Percentiles rank a stretch among this genome's conserved stretches.
phyloP scores from a whole-genome alignment of 345 rosid genomes.

The rapeseed (Brassica napus) region Da-Ae NC_063437.1:12374501-12375000 shows the following conservation, averaged over 20 bases:
- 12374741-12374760: constrained; percentile 36
- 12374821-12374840: constrained; percentile 39
- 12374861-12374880: background rate
- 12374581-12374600: constrained; percentile 78
- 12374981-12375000: constrained; percentile 96
- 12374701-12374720: constrained; percentile 40
- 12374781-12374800: constrained; percentile 38
- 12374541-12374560: constrained; percentile 81
- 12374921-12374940: background rate
- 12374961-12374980: constrained; percentile 83
- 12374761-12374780: constrained; percentile 33
- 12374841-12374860: constrained; percentile 49
- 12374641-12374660: constrained; percentile 35
- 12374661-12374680: constrained; percentile 33
- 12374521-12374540: constrained; percentile 66
- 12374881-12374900: background rate
- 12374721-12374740: constrained; percentile 42
- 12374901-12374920: background rate
- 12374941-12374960: constrained; percentile 74
- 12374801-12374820: constrained; percentile 35
- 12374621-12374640: constrained; percentile 47
- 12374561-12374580: constrained; percentile 95
- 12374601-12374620: constrained; percentile 41
- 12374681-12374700: constrained; percentile 28
- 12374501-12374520: constrained; percentile 69